phyloP scores from a whole-genome alignment of 148 eudicot genomes.

The Selenicereus undatus region DNA sequence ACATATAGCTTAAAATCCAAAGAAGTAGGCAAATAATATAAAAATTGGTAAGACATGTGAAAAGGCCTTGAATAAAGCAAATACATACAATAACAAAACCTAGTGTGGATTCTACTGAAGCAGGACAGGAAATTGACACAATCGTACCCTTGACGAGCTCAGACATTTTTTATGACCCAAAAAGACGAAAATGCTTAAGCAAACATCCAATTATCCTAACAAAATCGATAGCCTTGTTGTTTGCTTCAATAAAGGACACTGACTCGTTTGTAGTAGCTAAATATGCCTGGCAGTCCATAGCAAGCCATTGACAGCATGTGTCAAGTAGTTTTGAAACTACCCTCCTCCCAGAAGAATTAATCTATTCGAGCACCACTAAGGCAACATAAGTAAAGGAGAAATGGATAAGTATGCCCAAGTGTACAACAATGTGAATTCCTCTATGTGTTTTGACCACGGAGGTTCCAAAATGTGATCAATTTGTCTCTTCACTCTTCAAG shows the following conservation, averaged over 20 bases:
- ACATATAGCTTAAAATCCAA: constrained; percentile 20
- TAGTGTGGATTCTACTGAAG: background rate
- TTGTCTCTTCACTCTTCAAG: too few relatives aligned
- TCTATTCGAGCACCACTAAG: too few relatives aligned
- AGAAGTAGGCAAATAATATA: constrained; percentile 12
- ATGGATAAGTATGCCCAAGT: too few relatives aligned
- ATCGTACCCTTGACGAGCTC: too few relatives aligned
- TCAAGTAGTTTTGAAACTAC: too few relatives aligned
- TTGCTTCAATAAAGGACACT: background rate
- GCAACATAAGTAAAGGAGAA: too few relatives aligned
- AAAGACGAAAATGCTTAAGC: background rate
- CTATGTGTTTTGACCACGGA: too few relatives aligned
- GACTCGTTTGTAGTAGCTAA: background rate
- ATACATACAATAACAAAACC: background rate
- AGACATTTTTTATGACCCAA: too few relatives aligned
- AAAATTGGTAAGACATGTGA: background rate
- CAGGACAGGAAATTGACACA: background rate
- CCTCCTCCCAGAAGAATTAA: too few relatives aligned
- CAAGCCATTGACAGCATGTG: background rate
- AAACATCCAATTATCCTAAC: too few relatives aligned
- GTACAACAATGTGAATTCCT: too few relatives aligned
- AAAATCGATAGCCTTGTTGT: background rate
- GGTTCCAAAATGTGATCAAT: too few relatives aligned
- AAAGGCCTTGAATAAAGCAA: background rate
- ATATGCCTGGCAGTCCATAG: background rate